Evolutionary conservation across 1,139 yeast genomes (phyloP).

Genomic region (Meyerozyma elateridarum): DNA sequence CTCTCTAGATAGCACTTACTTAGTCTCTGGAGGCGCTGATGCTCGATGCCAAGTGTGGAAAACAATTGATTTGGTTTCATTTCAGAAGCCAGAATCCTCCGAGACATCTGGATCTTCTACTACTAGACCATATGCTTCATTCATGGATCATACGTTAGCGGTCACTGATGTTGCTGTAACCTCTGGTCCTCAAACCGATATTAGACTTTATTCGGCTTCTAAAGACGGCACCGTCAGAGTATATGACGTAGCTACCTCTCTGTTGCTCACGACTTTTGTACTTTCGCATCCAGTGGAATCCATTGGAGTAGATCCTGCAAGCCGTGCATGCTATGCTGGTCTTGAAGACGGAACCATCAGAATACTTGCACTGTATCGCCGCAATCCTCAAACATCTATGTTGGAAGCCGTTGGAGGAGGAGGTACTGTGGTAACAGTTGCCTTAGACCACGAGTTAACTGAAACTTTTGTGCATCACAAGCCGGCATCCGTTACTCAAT

Average conservation of each 20-base stretch:
- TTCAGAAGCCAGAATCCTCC: slow-evolving; percentile 17
- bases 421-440: slow-evolving; percentile 49
- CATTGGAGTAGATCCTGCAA: slow-evolving; percentile 75
- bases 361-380: slow-evolving; percentile 50
- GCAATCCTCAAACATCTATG: slow-evolving; percentile 36
- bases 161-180: slow-evolving; percentile 56
- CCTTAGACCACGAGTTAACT: slow-evolving; percentile 44
- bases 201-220: slow-evolving; percentile 68
- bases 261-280: slow-evolving; percentile 66
- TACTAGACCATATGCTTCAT: slow-evolving; percentile 42
- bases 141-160: slow-evolving; percentile 75
- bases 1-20: slow-evolving; percentile 59
- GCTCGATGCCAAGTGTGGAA: slow-evolving; percentile 78
- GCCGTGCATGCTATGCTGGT: slow-evolving; percentile 71
- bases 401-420: slow-evolving; percentile 56
- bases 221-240: slow-evolving; percentile 71
- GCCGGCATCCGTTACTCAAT: slow-evolving; percentile 36
- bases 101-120: not conserved
- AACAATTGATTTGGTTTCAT: slow-evolving; percentile 52
- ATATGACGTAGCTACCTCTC: slow-evolving; percentile 44
- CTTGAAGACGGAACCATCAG: slow-evolving; percentile 58
- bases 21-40: slow-evolving; percentile 78
- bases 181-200: slow-evolving; percentile 49
- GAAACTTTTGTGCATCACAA: slow-evolving; percentile 58
- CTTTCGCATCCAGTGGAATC: slow-evolving; percentile 54